Percentiles rank a stretch among this genome's conserved stretches.
Evolutionary conservation across 768 basidiomycete genomes (phyloP).

Genomic region (Naganishia onofrii): DNA sequence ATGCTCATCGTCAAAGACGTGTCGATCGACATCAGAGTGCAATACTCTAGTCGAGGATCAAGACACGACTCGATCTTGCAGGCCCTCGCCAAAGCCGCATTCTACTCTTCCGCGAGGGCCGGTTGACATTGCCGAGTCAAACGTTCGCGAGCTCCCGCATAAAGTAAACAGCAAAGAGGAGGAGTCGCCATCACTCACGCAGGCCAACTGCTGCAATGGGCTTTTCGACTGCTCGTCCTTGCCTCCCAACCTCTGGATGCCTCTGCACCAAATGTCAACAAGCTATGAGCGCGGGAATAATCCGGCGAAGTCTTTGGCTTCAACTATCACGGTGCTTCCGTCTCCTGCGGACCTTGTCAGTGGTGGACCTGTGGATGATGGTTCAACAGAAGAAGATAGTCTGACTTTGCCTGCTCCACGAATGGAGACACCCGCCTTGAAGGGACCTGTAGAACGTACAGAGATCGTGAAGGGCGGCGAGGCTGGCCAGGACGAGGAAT

Average conservation of each 20-base stretch:
- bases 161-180: background rate
- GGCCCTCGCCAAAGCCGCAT: background rate
- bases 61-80: background rate
- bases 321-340: background rate
- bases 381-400: background rate
- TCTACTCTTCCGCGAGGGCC: too few species aligned
- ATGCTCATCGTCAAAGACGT: background rate
- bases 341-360: constrained; percentile 1
- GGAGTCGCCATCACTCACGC: background rate
- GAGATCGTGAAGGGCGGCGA: background rate
- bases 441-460: background rate
- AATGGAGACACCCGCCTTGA: background rate
- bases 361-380: background rate
- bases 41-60: background rate
- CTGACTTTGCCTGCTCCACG: background rate
- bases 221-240: constrained; percentile 15
- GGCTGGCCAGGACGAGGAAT: background rate
- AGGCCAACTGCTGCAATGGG: constrained; percentile 15
- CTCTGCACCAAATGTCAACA: constrained; percentile 12
- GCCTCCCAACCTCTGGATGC: constrained; percentile 13
- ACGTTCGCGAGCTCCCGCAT: background rate
- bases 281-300: constrained; percentile 17
- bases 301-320: background rate
- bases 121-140: background rate
- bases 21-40: background rate